A percentile compares a stretch with the other conserved stretches of the same genome.
Conservation (phyloP, 1,284 basidiomycete genomes). For the Moesziomyces globuligerus region DNA sequence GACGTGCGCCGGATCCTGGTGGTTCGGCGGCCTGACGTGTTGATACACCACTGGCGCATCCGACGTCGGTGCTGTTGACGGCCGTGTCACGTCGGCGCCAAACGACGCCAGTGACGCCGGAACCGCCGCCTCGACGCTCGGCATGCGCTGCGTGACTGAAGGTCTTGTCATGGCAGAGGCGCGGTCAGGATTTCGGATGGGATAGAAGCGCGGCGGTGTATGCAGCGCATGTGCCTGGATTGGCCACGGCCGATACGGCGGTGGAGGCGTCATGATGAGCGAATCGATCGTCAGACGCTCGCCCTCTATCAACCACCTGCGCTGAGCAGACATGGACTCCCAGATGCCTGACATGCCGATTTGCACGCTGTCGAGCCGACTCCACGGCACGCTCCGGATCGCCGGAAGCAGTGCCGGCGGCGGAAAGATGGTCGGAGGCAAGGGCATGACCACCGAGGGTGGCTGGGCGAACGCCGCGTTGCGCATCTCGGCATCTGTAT, state of each 20-base stretch:
- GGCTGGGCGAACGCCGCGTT: conserved; percentile 13
- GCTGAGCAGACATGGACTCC: conserved; percentile 15
- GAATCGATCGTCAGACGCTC: conserved; percentile 27
- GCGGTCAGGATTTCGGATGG: conserved; percentile 13
- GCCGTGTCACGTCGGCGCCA: neutral
- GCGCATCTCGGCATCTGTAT: conserved; percentile 20
- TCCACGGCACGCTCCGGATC: conserved; percentile 30
- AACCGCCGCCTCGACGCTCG: neutral
- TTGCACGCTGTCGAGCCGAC: conserved; percentile 11
- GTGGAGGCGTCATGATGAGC: conserved; percentile 45
- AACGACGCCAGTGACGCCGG: conserved; percentile 14
- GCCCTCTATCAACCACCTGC: conserved; percentile 34
- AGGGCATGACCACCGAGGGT: conserved; percentile 13
- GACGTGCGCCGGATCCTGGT: conserved; percentile 40
- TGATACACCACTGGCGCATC: conserved; percentile 11
- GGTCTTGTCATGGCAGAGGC: conserved; percentile 10
- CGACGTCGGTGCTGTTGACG: conserved; percentile 1
- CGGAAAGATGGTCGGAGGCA: conserved; percentile 44
- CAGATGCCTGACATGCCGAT: conserved; percentile 31
- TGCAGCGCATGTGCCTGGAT: conserved; percentile 27
- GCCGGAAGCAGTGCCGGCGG: conserved; percentile 44
- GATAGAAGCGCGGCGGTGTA: conserved; percentile 17
- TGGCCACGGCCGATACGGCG: conserved; percentile 47
- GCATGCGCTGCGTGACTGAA: neutral
- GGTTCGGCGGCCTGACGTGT: conserved; percentile 17